These are phyloP conservation scores for Phytophthora fragariaefolia DNA, from an alignment of 352 stramenopile genomes.

Conservation along the genomic window DNA sequence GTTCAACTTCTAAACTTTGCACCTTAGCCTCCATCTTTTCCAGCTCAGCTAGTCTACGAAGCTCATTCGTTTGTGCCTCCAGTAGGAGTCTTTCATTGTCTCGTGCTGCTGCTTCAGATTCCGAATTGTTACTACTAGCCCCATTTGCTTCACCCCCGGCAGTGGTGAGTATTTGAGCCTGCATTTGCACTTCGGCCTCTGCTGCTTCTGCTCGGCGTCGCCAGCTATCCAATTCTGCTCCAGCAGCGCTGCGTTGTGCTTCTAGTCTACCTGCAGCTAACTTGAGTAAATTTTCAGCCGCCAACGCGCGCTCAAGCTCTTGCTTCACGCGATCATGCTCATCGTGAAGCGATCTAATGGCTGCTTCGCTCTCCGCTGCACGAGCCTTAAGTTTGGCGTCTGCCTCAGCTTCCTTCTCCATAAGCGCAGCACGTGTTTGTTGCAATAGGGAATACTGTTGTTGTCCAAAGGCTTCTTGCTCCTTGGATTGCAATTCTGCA, in stretches of 20 bases:
- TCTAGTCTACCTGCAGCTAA: slow-evolving; percentile 40
- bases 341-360: slow-evolving; percentile 39
- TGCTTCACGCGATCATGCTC: slow-evolving; percentile 55
- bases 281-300: slow-evolving; percentile 43
- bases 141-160: slow-evolving; percentile 14
- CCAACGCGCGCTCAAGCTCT: slow-evolving; percentile 44
- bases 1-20: slow-evolving; percentile 51
- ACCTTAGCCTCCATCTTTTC: slow-evolving; percentile 76
- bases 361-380: slow-evolving; percentile 36
- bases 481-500: slow-evolving; percentile 70
- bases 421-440: slow-evolving; percentile 46
- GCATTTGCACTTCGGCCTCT: slow-evolving; percentile 35
- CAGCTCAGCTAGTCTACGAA: slow-evolving; percentile 69
- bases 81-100: slow-evolving; percentile 63
- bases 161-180: background rate
- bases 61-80: slow-evolving; percentile 77
- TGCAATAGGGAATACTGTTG: slow-evolving; percentile 66
- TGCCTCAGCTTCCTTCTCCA: slow-evolving; percentile 54
- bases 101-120: slow-evolving; percentile 30
- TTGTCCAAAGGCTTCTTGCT: slow-evolving; percentile 62
- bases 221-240: slow-evolving; percentile 51
- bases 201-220: slow-evolving; percentile 38
- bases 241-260: slow-evolving; percentile 39
- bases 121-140: slow-evolving; percentile 21
- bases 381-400: slow-evolving; percentile 55